Base-by-base conservation (phyloP, 257 asterid genomes). In the Ajuga chamaepitys region DNA sequence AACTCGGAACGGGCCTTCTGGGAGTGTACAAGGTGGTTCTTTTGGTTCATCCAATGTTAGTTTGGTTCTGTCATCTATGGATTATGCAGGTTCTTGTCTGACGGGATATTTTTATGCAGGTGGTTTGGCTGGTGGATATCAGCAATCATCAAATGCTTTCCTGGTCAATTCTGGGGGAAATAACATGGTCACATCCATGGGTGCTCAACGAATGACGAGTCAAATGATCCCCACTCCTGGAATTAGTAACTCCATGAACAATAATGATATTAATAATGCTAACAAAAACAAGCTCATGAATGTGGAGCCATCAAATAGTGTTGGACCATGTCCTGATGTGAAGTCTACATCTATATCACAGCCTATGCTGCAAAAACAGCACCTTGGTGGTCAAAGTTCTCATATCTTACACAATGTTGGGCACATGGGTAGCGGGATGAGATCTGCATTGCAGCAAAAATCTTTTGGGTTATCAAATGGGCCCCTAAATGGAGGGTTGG, bases 221-320 rank as follows among this genome's bases (percentile, higher is more conserved):
- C 99, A 90, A 80, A 94, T 90, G 98, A 94, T 94, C 45, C 96
- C 99, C 6, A 88, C 99, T 55, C 96, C 98, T 74, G 99, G 99
- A 67, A 79, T 86, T 59, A 83, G 68, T 76, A 86, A 75, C 70
- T 53, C 87, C 30, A 79, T 45, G 61, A 78, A 14, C 8, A 51
- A 51, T 69, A 83, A 72, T 68, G 83, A 72, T 22, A 45, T 79
- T 30, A 82, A 80, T 71, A 80, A 68, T 71, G 71, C 65, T 77
- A 81, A 71, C 65, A 80, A 71, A 70, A 89, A 77, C 61, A 58
- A 80, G 24, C 70, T 78, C 72, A 70, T 77, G 82, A 88, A 83
- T 67, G 58, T 81, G 78, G 95, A 82, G 28, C 64, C 87, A 72
- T 74, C 82, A 52, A 83, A 68, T 81, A 77, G 76, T 64, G 73